These are phyloP conservation scores for Handroanthus guayacan DNA, from an alignment of 257 asterid genomes.

Conservation along the genomic window DNA sequence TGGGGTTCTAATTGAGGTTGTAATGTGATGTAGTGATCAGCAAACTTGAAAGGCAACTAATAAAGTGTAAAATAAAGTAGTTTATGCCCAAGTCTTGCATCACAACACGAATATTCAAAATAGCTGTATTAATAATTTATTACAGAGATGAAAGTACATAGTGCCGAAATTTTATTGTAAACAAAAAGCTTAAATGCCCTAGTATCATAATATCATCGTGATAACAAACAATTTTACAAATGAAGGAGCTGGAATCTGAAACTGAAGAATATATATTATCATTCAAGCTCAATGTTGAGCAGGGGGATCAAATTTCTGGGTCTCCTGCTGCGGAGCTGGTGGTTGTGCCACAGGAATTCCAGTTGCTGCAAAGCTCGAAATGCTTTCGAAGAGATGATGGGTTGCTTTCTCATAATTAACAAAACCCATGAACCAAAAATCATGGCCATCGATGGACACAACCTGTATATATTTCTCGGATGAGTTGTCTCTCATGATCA, in stretches of 20 bases:
- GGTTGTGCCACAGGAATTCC: conserved; percentile 41
- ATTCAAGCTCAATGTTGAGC: conserved; percentile 1
- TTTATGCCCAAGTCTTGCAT: too few species aligned
- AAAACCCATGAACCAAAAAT: conserved; percentile 56
- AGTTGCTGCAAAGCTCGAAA: conserved; percentile 37
- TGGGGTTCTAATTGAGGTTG: too few species aligned
- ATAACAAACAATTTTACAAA: background rate
- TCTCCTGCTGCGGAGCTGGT: background rate
- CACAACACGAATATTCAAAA: background rate
- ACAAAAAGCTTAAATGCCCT: background rate
- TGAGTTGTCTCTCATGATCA: conserved; percentile 42
- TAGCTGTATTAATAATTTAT: background rate
- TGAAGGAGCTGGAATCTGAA: conserved; percentile 13
- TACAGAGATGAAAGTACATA: too few species aligned
- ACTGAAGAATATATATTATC: background rate
- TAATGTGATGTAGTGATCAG: too few species aligned
- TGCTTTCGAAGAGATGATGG: conserved; percentile 41
- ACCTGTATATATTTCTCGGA: conserved; percentile 47
- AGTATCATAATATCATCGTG: too few species aligned
- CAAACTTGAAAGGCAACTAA: too few species aligned
- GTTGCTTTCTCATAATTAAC: conserved; percentile 50
- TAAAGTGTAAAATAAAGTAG: too few species aligned
- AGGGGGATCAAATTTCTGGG: background rate
- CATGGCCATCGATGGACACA: conserved; percentile 48
- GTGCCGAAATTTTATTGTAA: background rate